These are phyloP conservation scores for Lecanicillium sp. DNA, from an alignment of 2,329 filamentous ascomycete species.

Conservation along the genomic window DNA sequence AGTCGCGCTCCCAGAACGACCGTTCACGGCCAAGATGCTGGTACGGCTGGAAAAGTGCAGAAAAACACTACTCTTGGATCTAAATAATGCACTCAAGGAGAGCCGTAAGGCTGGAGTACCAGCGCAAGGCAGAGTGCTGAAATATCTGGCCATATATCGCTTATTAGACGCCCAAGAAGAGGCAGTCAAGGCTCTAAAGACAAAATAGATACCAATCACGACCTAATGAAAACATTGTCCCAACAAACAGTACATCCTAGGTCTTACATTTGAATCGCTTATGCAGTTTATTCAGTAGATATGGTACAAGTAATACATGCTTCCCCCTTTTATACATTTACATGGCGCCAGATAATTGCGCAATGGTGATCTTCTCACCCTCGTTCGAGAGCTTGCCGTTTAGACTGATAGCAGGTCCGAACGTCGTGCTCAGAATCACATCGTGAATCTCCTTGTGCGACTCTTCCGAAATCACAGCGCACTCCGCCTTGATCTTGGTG, in stretches of 20 bases:
- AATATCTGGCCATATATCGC: constrained; percentile 48
- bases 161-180: constrained; percentile 46
- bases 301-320: constrained; percentile 12
- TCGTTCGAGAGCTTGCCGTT: constrained; percentile 69
- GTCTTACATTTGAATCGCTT: constrained; percentile 14
- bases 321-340: constrained; percentile 29
- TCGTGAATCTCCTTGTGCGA: constrained; percentile 44
- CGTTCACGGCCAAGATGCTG: constrained; percentile 46
- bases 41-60: constrained; percentile 48
- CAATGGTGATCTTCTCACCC: constrained; percentile 49
- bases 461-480: constrained; percentile 58
- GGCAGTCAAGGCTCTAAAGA: constrained; percentile 40
- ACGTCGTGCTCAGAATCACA: constrained; percentile 77
- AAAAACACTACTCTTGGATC: constrained; percentile 51
- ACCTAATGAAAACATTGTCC: constrained; percentile 28
- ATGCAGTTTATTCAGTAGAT: constrained; percentile 14
- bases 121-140: constrained; percentile 42
- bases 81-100: constrained; percentile 44
- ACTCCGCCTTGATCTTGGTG: constrained; percentile 70
- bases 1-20: constrained; percentile 36
- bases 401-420: constrained; percentile 80
- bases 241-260: constrained; percentile 14
- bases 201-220: constrained; percentile 21
- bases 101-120: constrained; percentile 36
- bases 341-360: constrained; percentile 48